phyloP scores from a whole-genome alignment of 2,329 filamentous ascomycete genomes.

The Aspergillus luchuensis region DNA sequence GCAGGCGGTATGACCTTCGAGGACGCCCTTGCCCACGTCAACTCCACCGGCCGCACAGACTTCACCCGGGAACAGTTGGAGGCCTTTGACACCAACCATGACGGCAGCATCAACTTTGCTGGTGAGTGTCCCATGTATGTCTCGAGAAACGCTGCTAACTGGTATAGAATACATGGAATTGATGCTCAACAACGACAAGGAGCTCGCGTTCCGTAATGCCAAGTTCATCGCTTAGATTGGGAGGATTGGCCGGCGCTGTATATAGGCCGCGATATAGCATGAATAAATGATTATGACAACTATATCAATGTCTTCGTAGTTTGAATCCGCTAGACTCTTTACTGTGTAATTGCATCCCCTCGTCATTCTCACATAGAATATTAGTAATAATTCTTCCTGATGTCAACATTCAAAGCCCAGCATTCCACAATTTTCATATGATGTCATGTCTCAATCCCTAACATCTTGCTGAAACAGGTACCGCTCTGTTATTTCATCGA shows the following conservation, averaged over 20 bases:
- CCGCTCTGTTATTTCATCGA: not conserved
- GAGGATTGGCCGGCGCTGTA: not conserved
- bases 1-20: constrained; percentile 2
- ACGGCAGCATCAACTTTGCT: constrained; percentile 7
- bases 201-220: not conserved
- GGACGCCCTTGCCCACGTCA: not conserved
- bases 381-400: not conserved
- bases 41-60: not conserved
- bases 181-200: constrained; percentile 1
- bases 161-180: not conserved
- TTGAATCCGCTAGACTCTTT: too few species aligned
- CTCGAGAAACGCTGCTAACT: not conserved
- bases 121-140: not conserved
- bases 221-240: constrained; percentile 3
- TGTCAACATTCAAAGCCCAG: not conserved
- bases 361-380: too few species aligned
- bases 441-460: constrained; percentile 1
- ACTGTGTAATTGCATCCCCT: too few species aligned
- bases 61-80: not conserved
- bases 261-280: not conserved
- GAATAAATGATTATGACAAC: not conserved
- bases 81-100: constrained; percentile 5
- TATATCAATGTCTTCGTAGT: too few species aligned
- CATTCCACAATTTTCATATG: not conserved
- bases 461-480: not conserved